Evolutionary conservation across 1,139 yeast genomes (phyloP), one percentile per base, ranked within the genome.

Genomic region (Yamadazyma spencermartinsiae): DNA sequence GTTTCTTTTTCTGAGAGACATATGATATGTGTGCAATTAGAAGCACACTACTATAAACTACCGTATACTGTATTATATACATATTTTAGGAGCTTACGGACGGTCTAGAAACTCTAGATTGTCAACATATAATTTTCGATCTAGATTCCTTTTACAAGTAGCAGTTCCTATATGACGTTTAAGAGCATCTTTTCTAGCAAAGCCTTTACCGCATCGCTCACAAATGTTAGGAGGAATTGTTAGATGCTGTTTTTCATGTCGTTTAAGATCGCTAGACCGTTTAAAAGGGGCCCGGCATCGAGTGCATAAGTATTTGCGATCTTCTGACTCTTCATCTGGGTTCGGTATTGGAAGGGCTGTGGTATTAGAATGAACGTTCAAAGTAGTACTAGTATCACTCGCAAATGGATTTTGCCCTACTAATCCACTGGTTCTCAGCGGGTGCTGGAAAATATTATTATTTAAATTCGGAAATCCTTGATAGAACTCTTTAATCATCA

Each of bases 161-260:
- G 81, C 67, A 0, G 90, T 85, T 37, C 82, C 86, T 48, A 70
- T 70, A 59, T 81, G 92, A 49, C 92, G 66, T 56, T 82, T 84
- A 48, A 86, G 65, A 0, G 94, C 92, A 60, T 85, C 94, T 54
- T 83, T 83, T 33, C 94, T 63, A 2, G 92, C 92, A 68, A 86
- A 85, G 0, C 92, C 90, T 54, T 84, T 85, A 27, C 86, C 87
- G 63, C 94, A 86, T 20, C 69, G 63, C 10, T 80, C 78, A 59
- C 94, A 86, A 36, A 83, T 79, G 53, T 85, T 82, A 1, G 88
- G 86, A 1, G 81, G 80, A 12, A 76, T 70, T 6, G 71, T 61
- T 35, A 77, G 58, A 55, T 77, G 82, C 39, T 78, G 81, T 42
- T 77, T 73, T 48, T 79, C 84, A 50, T 82, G 88, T 31, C 88